phyloP scores from a whole-genome alignment of 768 basidiomycete species.

The Rubroboletus pulcherrimus region DNA sequence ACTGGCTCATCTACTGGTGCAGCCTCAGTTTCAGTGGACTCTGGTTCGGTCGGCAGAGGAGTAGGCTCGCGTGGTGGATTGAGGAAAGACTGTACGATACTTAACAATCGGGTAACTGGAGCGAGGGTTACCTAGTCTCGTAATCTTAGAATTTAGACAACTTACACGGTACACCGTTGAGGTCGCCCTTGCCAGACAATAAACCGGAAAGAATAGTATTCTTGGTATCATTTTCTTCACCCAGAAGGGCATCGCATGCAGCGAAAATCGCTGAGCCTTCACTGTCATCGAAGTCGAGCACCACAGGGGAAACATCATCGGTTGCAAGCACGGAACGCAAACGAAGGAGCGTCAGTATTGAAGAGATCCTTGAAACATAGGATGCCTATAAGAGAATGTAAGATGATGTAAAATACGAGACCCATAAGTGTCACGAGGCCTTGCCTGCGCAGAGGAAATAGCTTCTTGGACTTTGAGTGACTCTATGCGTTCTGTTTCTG shows the following conservation, averaged over 20 bases:
- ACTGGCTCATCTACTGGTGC: constrained; percentile 30
- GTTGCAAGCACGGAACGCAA: constrained; percentile 48
- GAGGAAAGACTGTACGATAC: constrained; percentile 52
- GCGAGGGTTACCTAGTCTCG: constrained; percentile 4
- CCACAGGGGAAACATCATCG: constrained; percentile 41
- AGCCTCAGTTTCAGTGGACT: constrained; percentile 30
- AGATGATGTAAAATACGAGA: background rate
- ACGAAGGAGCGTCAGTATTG: constrained; percentile 57
- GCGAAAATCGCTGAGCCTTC: constrained; percentile 57
- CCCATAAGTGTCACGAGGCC: background rate
- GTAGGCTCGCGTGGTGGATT: constrained; percentile 40
- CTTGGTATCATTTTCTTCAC: constrained; percentile 51
- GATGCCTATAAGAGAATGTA: constrained; percentile 36
- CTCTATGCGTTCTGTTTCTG: constrained; percentile 54
- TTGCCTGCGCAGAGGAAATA: constrained; percentile 57
- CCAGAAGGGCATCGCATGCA: constrained; percentile 51
- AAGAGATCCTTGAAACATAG: constrained; percentile 40
- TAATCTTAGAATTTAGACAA: background rate
- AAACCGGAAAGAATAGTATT: constrained; percentile 51
- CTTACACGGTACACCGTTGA: constrained; percentile 64
- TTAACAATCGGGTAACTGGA: constrained; percentile 58
- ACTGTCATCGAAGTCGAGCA: constrained; percentile 41
- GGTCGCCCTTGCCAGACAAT: constrained; percentile 53
- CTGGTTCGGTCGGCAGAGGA: constrained; percentile 33
- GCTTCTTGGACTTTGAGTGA: constrained; percentile 53